Evolutionary conservation across 495 filamentous ascomycete genomes (phyloP).

Genomic region (Mytilinidion resinicola): DNA sequence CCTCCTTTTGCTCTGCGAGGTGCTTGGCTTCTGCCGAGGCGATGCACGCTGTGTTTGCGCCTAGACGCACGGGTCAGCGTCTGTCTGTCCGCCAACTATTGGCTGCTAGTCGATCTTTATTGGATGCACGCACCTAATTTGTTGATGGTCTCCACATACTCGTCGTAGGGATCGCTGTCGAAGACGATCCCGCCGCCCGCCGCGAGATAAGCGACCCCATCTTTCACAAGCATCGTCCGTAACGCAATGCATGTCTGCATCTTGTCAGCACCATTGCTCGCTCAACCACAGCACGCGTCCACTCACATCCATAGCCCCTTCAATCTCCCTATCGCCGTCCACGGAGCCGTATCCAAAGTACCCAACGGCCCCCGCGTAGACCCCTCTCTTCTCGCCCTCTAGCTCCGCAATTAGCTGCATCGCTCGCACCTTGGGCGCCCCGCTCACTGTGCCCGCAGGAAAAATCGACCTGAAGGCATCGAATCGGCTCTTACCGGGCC

Average conservation of each 20-base stretch:
- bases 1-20: constrained; percentile 39
- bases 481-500: constrained; percentile 79
- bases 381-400: constrained; percentile 85
- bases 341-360: constrained; percentile 73
- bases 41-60: constrained; percentile 64
- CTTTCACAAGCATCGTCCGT: constrained; percentile 91
- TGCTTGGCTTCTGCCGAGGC: constrained; percentile 74
- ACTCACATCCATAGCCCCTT: constrained; percentile 79
- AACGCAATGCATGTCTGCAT: constrained; percentile 63
- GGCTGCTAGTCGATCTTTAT: not conserved
- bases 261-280: not conserved
- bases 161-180: constrained; percentile 88
- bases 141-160: constrained; percentile 96
- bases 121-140: constrained; percentile 70
- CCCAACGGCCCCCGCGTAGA: constrained; percentile 95
- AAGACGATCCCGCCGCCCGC: constrained; percentile 94
- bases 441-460: constrained; percentile 78
- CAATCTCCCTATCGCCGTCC: constrained; percentile 35
- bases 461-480: constrained; percentile 91
- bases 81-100: not conserved
- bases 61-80: constrained; percentile 14
- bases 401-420: constrained; percentile 97
- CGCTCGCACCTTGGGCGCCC: constrained; percentile 89
- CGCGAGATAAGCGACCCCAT: constrained; percentile 85
- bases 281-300: not conserved